Percentiles rank a stretch among this genome's conserved stretches.
phyloP scores from a whole-genome alignment of 2,329 filamentous ascomycete genomes.

The Zalaria sp. region DNA sequence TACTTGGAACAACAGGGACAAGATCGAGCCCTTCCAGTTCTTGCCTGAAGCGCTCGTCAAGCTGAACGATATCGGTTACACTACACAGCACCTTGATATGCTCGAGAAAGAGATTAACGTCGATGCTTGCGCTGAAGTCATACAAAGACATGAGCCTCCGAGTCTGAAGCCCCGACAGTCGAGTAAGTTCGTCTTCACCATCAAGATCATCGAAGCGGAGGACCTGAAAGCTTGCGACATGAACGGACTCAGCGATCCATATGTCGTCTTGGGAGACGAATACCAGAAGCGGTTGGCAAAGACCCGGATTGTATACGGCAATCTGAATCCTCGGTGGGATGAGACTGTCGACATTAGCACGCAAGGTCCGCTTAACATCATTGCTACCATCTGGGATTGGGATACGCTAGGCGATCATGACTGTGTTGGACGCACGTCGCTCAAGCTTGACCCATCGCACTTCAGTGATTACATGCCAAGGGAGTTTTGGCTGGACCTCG shows the following conservation, averaged over 20 bases:
- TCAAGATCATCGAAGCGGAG: slow-evolving; percentile 96
- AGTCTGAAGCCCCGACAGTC: slow-evolving; percentile 47
- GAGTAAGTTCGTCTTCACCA: slow-evolving; percentile 91
- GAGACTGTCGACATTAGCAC: slow-evolving; percentile 95
- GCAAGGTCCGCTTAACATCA: slow-evolving; percentile 78
- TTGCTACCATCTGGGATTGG: slow-evolving; percentile 97
- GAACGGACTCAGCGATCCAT: slow-evolving; percentile 86
- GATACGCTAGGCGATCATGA: slow-evolving; percentile 96
- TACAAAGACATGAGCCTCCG: slow-evolving; percentile 61
- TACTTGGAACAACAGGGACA: slow-evolving; percentile 81
- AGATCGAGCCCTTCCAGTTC: slow-evolving; percentile 93
- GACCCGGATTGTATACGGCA: slow-evolving; percentile 81
- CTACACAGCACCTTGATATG: slow-evolving; percentile 80
- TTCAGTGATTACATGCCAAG: slow-evolving; percentile 92
- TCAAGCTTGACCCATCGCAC: slow-evolving; percentile 95
- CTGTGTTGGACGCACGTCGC: slow-evolving; percentile 87
- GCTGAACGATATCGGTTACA: slow-evolving; percentile 94
- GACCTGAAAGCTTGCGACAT: slow-evolving; percentile 97
- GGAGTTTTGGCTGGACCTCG: slow-evolving; percentile 95
- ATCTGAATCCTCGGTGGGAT: slow-evolving; percentile 90
- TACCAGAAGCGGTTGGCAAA: slow-evolving; percentile 95
- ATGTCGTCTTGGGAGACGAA: slow-evolving; percentile 91
- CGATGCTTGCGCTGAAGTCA: slow-evolving; percentile 72
- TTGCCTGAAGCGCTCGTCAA: slow-evolving; percentile 91
- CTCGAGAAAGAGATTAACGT: slow-evolving; percentile 83